Conservation (phyloP, 2,329 filamentous ascomycete species). For the Pseudocercospora pini-densiflorae region DNA sequence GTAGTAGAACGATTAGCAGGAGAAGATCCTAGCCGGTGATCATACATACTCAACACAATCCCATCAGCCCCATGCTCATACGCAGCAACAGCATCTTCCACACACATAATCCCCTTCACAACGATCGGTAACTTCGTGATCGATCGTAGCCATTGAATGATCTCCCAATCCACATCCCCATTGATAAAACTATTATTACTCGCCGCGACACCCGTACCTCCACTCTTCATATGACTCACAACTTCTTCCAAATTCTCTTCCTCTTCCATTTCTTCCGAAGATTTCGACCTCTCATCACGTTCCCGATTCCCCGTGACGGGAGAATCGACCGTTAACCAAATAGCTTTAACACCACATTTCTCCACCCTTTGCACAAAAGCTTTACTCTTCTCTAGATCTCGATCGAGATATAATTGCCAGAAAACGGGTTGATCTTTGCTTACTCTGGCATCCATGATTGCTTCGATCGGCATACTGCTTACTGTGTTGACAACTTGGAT, state of each 20-base stretch:
- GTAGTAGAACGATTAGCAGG: background rate
- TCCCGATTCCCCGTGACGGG: constrained; percentile 61
- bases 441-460: constrained; percentile 33
- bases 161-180: constrained; percentile 32
- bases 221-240: constrained; percentile 25
- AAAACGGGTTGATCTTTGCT: constrained; percentile 46
- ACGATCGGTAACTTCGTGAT: constrained; percentile 39
- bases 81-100: constrained; percentile 47
- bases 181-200: constrained; percentile 34
- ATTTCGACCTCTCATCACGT: constrained; percentile 49
- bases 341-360: constrained; percentile 54
- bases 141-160: constrained; percentile 29
- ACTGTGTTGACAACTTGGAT: constrained; percentile 38
- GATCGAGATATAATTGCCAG: constrained; percentile 66
- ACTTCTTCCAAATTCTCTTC: constrained; percentile 31
- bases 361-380: constrained; percentile 54
- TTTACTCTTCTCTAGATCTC: constrained; percentile 56
- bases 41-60: constrained; percentile 37
- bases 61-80: constrained; percentile 49
- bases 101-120: constrained; percentile 47
- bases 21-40: too few relatives aligned
- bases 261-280: constrained; percentile 31
- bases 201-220: constrained; percentile 29
- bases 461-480: constrained; percentile 34
- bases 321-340: constrained; percentile 64